phyloP scores from a whole-genome alignment of 192 early-diverging fungal genomes.

The Paraglomus brasilianum region DNA sequence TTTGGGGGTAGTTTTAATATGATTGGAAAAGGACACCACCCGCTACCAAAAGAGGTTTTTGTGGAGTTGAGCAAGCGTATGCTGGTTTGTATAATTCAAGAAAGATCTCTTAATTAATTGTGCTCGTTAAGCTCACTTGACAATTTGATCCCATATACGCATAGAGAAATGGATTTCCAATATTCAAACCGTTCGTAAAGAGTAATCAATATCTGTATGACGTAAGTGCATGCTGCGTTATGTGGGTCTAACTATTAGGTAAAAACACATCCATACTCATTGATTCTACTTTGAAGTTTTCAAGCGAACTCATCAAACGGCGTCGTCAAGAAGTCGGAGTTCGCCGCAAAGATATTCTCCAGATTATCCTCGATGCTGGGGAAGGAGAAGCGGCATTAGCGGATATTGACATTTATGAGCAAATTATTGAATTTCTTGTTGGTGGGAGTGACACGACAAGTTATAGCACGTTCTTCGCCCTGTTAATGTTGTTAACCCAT shows the following conservation, averaged over 20 bases:
- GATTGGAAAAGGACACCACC: slow-evolving; percentile 45
- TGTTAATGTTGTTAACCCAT: slow-evolving; percentile 36
- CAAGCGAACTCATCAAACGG: neutral
- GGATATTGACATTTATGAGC: slow-evolving; percentile 33
- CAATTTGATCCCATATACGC: neutral
- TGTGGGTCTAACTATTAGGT: neutral
- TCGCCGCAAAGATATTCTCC: slow-evolving; percentile 37
- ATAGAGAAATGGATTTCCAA: slow-evolving; percentile 16
- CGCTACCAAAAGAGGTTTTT: slow-evolving; percentile 40
- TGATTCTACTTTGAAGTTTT: slow-evolving; percentile 1
- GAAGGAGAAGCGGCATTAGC: slow-evolving; percentile 28
- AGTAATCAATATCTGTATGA: slow-evolving; percentile 5
- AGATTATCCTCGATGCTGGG: slow-evolving; percentile 35
- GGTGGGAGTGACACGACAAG: slow-evolving; percentile 41
- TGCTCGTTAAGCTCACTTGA: neutral
- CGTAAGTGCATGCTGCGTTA: slow-evolving; percentile 8
- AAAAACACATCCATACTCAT: neutral
- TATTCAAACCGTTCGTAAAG: slow-evolving; percentile 7
- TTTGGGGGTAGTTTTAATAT: slow-evolving; percentile 54
- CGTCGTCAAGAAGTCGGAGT: neutral
- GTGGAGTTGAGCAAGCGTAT: slow-evolving; percentile 15
- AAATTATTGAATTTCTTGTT: slow-evolving; percentile 32
- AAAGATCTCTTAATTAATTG: neutral
- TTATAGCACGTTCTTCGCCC: slow-evolving; percentile 31
- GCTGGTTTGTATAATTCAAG: neutral